A percentile compares a stretch with the other conserved stretches of the same genome.
phyloP scores from a whole-genome alignment of 2,329 filamentous ascomycete genomes.

The Cytospora piceae region DNA sequence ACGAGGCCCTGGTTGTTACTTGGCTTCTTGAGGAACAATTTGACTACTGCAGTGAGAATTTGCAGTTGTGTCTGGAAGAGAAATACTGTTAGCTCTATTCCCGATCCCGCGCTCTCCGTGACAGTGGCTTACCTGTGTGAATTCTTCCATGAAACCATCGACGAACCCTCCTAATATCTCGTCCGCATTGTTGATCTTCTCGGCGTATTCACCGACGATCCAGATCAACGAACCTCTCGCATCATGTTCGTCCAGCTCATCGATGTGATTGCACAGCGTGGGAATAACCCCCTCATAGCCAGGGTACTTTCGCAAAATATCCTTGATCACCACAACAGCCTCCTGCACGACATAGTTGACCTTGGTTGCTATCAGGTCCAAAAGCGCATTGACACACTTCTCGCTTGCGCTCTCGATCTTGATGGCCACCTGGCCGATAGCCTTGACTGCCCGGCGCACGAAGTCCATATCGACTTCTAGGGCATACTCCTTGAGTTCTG shows the following conservation, averaged over 20 bases:
- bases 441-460: slow-evolving; percentile 88
- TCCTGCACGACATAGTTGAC: slow-evolving; percentile 99
- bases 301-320: slow-evolving; percentile 96
- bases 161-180: slow-evolving; percentile 92
- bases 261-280: slow-evolving; percentile 93
- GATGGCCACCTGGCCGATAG: slow-evolving; percentile 96
- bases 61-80: slow-evolving; percentile 83
- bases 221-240: slow-evolving; percentile 91
- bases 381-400: slow-evolving; percentile 89
- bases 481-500: slow-evolving; percentile 95
- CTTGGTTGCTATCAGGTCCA: slow-evolving; percentile 95
- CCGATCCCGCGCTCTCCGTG: background rate
- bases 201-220: slow-evolving; percentile 98
- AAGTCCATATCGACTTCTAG: slow-evolving; percentile 99
- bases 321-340: slow-evolving; percentile 98
- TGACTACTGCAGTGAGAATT: slow-evolving; percentile 95
- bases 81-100: slow-evolving; percentile 28
- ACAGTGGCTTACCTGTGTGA: slow-evolving; percentile 73
- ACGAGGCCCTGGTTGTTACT: slow-evolving; percentile 88
- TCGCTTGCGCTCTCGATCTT: slow-evolving; percentile 96
- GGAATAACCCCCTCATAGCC: slow-evolving; percentile 98
- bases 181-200: slow-evolving; percentile 99
- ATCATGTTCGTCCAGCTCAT: slow-evolving; percentile 92
- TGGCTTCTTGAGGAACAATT: slow-evolving; percentile 96
- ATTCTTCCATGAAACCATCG: slow-evolving; percentile 93